Conservation (phyloP, 257 asterid genomes). For the Fraxinus americana region DNA sequence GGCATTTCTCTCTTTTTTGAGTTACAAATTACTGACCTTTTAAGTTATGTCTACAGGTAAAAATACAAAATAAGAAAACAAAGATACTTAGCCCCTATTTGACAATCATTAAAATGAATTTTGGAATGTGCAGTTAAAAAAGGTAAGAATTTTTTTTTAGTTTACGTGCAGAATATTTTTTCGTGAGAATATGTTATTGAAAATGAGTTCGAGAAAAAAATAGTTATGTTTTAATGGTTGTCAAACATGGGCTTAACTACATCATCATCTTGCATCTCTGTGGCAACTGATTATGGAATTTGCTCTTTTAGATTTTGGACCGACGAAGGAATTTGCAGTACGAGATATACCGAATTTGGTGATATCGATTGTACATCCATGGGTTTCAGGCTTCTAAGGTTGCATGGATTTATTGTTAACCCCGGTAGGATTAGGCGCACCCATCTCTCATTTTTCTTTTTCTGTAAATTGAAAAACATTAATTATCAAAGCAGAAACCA, state of each 20-base stretch:
- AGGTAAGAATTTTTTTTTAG: no score
- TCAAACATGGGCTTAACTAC: no score
- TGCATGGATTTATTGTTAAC: constrained; percentile 42
- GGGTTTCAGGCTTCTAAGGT: constrained; percentile 55
- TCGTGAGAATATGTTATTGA: no score
- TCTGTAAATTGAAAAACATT: not conserved
- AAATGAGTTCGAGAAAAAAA: no score
- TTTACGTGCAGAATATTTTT: no score
- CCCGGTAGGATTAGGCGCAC: constrained; percentile 29
- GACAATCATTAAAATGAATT: not conserved
- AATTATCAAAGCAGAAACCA: not conserved
- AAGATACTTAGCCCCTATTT: not conserved
- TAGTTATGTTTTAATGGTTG: no score
- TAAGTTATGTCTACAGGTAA: constrained; percentile 44
- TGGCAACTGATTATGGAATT: not conserved
- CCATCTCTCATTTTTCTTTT: not conserved
- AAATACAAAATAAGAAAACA: not conserved
- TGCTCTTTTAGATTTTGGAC: constrained; percentile 45
- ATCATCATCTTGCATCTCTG: no score
- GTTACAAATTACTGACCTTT: constrained; percentile 36
- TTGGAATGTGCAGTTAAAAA: no score
- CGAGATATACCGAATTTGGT: constrained; percentile 34
- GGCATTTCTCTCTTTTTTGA: constrained; percentile 46
- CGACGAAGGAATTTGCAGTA: constrained; percentile 45
- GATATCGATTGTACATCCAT: constrained; percentile 57